Evolutionary conservation across 1,139 yeast species (phyloP).

Genomic region (Debaryomyces psychrophilus): DNA sequence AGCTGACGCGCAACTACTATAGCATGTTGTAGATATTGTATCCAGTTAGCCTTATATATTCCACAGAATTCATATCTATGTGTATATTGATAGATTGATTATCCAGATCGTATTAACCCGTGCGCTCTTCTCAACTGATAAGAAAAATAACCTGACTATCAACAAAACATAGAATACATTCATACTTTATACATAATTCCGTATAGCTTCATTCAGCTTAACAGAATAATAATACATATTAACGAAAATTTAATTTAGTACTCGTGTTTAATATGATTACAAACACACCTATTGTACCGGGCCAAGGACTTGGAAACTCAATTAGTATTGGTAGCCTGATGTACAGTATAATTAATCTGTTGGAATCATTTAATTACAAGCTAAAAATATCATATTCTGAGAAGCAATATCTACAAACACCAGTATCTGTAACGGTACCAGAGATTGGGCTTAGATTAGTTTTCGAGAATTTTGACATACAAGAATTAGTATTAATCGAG

Average conservation of each 20-base stretch:
- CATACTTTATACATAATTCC: not conserved
- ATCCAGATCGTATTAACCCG: too few relatives aligned
- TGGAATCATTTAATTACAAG: constrained; percentile 29
- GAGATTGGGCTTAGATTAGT: constrained; percentile 40
- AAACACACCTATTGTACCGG: constrained; percentile 33
- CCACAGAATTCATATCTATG: too few relatives aligned
- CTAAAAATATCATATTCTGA: constrained; percentile 33
- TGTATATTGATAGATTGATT: too few relatives aligned
- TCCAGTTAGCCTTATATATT: too few relatives aligned
- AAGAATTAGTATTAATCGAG: constrained; percentile 51
- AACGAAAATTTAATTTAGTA: not conserved
- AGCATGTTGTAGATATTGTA: too few relatives aligned
- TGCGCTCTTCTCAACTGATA: constrained; percentile 5
- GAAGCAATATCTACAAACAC: constrained; percentile 30
- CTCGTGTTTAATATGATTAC: constrained; percentile 21
- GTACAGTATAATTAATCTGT: constrained; percentile 28
- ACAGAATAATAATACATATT: not conserved
- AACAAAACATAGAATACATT: not conserved
- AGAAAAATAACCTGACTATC: not conserved
- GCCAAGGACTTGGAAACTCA: constrained; percentile 37
- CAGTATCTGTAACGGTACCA: constrained; percentile 34
- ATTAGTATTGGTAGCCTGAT: constrained; percentile 33
- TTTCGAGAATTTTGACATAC: constrained; percentile 44
- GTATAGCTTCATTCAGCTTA: not conserved
- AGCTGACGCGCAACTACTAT: too few relatives aligned